A percentile compares a stretch with the other conserved stretches of the same genome.
Conservation (phyloP, 257 asterid species). For the Solanum pimpinellifolium region DNA sequence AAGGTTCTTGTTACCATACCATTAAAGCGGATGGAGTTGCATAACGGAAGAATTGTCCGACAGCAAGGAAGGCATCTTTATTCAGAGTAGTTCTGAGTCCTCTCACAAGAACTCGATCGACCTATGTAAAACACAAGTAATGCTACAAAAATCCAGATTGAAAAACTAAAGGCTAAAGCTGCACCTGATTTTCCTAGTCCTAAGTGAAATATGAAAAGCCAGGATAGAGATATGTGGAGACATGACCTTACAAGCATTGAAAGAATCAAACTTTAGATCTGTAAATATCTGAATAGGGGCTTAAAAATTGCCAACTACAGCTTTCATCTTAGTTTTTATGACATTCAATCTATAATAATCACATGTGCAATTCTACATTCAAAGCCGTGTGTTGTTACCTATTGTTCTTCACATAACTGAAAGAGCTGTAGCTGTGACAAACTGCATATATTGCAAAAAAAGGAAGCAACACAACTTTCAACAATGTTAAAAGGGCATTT, state of each 20-base stretch:
- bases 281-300: conserved; percentile 43
- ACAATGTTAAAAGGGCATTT: background rate
- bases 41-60: conserved; percentile 28
- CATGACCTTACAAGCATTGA: conserved; percentile 38
- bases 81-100: conserved; percentile 22
- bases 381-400: background rate
- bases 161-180: conserved; percentile 30
- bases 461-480: background rate
- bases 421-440: background rate
- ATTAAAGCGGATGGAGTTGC: conserved; percentile 52
- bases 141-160: conserved; percentile 38
- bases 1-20: conserved; percentile 36
- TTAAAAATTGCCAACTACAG: conserved; percentile 6
- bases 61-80: conserved; percentile 19
- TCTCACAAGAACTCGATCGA: conserved; percentile 25
- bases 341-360: background rate
- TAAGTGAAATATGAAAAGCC: conserved; percentile 30
- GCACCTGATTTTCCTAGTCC: conserved; percentile 34
- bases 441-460: background rate
- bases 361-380: background rate
- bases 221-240: conserved; percentile 36
- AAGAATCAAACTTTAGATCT: conserved; percentile 38
- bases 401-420: background rate
- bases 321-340: background rate
- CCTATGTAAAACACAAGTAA: conserved; percentile 28